These are phyloP conservation scores for Canavalia gladiata DNA, from an alignment of 306 rosid genomes.

Conservation along the genomic window DNA sequence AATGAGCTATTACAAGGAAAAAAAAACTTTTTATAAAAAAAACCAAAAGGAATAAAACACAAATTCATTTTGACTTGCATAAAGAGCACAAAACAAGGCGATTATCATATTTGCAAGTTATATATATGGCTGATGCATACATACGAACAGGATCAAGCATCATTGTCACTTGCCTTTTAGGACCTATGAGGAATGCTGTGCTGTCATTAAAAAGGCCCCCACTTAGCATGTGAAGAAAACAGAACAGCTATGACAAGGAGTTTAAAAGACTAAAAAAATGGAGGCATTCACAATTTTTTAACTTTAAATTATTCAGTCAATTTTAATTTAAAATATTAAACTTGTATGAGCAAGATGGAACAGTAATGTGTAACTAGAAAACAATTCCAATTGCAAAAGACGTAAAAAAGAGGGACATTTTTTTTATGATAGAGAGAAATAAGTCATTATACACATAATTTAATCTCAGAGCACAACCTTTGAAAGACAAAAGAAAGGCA, in stretches of 20 bases:
- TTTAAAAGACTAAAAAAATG: background rate
- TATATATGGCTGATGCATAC: constrained; percentile 90
- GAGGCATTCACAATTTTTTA: constrained; percentile 14
- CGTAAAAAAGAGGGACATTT: background rate
- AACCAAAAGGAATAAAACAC: constrained; percentile 24
- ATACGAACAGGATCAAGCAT: constrained; percentile 99
- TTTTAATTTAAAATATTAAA: constrained; percentile 32
- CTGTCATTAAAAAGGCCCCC: constrained; percentile 68
- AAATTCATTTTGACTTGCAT: constrained; percentile 65
- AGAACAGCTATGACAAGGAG: constrained; percentile 30
- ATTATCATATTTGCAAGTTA: constrained; percentile 77
- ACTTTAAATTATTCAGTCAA: constrained; percentile 18
- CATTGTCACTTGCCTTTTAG: constrained; percentile 90
- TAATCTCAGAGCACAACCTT: background rate
- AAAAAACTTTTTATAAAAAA: background rate
- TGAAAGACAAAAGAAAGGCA: no score
- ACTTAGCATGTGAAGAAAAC: constrained; percentile 51
- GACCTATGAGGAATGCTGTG: constrained; percentile 97
- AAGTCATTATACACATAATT: background rate
- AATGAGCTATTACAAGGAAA: constrained; percentile 23
- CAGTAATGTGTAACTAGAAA: constrained; percentile 21
- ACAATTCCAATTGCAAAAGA: constrained; percentile 12
- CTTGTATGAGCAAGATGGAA: constrained; percentile 12
- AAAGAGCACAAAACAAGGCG: constrained; percentile 88
- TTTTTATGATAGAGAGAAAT: background rate